Evolutionary conservation across 169 alveolate genomes (phyloP).

Genomic region (Plasmodium knowlesi): DNA sequence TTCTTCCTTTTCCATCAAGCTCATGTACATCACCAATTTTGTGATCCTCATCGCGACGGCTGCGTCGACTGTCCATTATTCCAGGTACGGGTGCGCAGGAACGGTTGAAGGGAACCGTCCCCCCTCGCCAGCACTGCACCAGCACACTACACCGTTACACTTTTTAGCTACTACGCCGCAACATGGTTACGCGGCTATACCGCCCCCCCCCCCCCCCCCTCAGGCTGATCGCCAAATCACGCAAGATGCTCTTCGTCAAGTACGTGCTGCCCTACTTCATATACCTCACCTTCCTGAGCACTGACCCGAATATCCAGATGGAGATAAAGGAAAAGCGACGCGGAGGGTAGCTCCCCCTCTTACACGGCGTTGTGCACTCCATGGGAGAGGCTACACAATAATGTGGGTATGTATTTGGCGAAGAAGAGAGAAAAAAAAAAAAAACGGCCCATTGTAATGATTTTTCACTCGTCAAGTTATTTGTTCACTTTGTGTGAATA

Average conservation of each 20-base stretch:
- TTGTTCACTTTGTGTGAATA: background rate
- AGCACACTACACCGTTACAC: background rate
- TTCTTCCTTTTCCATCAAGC: slow-evolving; percentile 27
- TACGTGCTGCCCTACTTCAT: slow-evolving; percentile 72
- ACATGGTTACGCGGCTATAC: background rate
- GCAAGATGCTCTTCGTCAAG: slow-evolving; percentile 65
- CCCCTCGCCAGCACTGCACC: background rate
- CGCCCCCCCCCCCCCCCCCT: background rate
- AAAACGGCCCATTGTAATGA: background rate
- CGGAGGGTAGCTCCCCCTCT: background rate
- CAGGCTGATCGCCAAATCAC: slow-evolving; percentile 56
- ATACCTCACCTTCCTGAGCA: slow-evolving; percentile 55
- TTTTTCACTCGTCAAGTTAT: background rate
- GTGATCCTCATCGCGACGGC: slow-evolving; percentile 39
- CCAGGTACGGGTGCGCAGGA: slow-evolving; percentile 7
- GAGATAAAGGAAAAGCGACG: slow-evolving; percentile 40
- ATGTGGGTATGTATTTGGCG: background rate
- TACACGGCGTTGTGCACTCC: background rate
- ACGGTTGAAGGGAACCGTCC: background rate
- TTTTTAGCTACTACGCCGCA: no score
- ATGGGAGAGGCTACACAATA: background rate
- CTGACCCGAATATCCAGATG: slow-evolving; percentile 47
- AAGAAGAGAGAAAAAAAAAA: no score
- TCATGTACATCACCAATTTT: slow-evolving; percentile 57
- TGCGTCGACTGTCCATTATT: slow-evolving; percentile 10